Percentiles rank a stretch among this genome's conserved stretches.
Evolutionary conservation across 768 basidiomycete species (phyloP).

Genomic region (Serendipita sp.): DNA sequence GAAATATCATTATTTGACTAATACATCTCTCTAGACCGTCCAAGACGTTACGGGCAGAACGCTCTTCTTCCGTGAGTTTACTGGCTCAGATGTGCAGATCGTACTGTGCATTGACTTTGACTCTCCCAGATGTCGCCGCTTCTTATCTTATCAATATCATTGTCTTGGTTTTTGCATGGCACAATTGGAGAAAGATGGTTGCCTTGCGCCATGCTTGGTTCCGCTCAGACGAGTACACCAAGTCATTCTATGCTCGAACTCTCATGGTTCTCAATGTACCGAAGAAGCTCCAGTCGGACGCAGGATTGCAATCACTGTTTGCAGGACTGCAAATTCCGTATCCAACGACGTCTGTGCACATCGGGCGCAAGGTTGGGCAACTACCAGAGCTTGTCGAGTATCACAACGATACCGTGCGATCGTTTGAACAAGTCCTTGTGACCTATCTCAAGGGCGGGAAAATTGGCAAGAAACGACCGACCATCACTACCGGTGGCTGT

Average conservation of each 20-base stretch:
- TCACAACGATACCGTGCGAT: slow-evolving; percentile 86
- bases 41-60: slow-evolving; percentile 13
- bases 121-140: slow-evolving; percentile 69
- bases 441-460: slow-evolving; percentile 74
- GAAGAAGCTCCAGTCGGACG: slow-evolving; percentile 69
- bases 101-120: slow-evolving; percentile 34
- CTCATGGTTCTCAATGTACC: slow-evolving; percentile 61
- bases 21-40: slow-evolving; percentile 13
- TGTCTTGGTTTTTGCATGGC: slow-evolving; percentile 55
- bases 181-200: slow-evolving; percentile 67
- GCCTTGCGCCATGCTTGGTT: slow-evolving; percentile 74
- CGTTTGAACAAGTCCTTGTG: slow-evolving; percentile 80
- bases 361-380: slow-evolving; percentile 72
- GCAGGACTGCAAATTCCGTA: slow-evolving; percentile 62
- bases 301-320: slow-evolving; percentile 66
- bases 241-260: slow-evolving; percentile 87
- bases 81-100: too few relatives aligned
- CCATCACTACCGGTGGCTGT: slow-evolving; percentile 59
- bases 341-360: slow-evolving; percentile 81
- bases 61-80: background rate
- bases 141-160: slow-evolving; percentile 65
- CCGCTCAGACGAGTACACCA: slow-evolving; percentile 42
- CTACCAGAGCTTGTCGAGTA: slow-evolving; percentile 84
- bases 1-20: too few relatives aligned
- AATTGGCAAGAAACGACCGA: slow-evolving; percentile 69